phyloP scores from a whole-genome alignment of 768 basidiomycete genomes.

The Russula virescens region DNA sequence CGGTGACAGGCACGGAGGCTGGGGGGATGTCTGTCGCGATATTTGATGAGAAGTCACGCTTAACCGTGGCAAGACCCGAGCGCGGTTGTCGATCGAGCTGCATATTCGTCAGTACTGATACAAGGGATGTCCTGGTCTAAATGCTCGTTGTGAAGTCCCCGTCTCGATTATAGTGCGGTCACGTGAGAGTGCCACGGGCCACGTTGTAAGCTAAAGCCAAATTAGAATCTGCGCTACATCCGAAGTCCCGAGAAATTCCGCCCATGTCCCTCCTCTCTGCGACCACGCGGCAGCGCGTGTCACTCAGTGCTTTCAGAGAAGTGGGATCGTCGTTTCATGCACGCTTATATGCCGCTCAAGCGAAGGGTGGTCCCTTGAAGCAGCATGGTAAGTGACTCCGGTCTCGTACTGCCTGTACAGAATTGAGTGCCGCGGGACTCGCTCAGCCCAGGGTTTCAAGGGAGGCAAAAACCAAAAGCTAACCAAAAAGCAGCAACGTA shows the following conservation, averaged over 20 bases:
- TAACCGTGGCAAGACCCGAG: slow-evolving; percentile 57
- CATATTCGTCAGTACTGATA: slow-evolving; percentile 1
- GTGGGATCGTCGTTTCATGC: background rate
- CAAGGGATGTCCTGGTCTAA: background rate
- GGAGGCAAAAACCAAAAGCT: slow-evolving; percentile 9
- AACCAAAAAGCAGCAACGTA: slow-evolving; percentile 7
- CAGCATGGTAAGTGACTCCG: slow-evolving; percentile 11
- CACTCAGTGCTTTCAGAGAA: background rate
- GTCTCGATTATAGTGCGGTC: background rate
- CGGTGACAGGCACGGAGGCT: slow-evolving; percentile 39
- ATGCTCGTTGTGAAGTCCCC: background rate
- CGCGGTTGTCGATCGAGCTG: slow-evolving; percentile 26
- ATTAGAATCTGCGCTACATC: background rate
- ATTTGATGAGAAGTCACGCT: slow-evolving; percentile 56
- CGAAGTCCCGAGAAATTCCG: background rate
- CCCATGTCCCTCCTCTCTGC: slow-evolving; percentile 14
- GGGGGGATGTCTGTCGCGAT: slow-evolving; percentile 22
- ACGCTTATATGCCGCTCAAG: slow-evolving; percentile 16
- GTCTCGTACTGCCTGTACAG: background rate
- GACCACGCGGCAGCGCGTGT: background rate
- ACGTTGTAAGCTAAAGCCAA: too few relatives aligned
- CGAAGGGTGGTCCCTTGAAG: slow-evolving; percentile 9
- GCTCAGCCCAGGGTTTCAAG: slow-evolving; percentile 18
- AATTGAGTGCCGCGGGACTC: background rate
- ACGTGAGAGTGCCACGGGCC: slow-evolving; percentile 4